phyloP scores from a whole-genome alignment of 805 yeast genomes.

The Clavispora phyllophila region DNA sequence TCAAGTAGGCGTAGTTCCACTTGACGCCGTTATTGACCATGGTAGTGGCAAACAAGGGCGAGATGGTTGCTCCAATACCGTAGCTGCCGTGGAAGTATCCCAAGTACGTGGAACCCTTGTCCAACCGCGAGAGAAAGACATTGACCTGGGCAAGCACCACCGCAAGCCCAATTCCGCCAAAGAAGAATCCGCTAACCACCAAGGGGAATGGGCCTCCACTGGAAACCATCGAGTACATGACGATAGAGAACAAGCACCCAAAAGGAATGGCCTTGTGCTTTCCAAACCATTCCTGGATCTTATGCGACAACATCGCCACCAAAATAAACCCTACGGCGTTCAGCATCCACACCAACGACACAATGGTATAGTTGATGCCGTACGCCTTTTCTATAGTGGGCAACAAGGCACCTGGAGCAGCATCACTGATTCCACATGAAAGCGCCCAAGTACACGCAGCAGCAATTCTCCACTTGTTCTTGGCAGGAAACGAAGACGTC shows the following conservation, averaged over 20 bases:
- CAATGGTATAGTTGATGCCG: slow-evolving; percentile 14
- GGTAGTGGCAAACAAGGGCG: slow-evolving; percentile 18
- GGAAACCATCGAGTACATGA: slow-evolving; percentile 15
- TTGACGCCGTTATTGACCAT: slow-evolving; percentile 12
- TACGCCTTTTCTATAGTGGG: slow-evolving; percentile 18
- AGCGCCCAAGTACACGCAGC: slow-evolving; percentile 16
- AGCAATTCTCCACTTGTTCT: slow-evolving; percentile 13
- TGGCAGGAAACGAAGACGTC: slow-evolving; percentile 14
- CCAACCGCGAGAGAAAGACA: slow-evolving; percentile 18
- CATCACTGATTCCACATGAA: slow-evolving; percentile 16
- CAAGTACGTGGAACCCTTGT: slow-evolving; percentile 17
- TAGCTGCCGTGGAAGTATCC: slow-evolving; percentile 20
- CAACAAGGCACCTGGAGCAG: slow-evolving; percentile 20
- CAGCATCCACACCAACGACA: slow-evolving; percentile 20
- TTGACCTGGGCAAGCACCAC: slow-evolving; percentile 18
- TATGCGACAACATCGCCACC: slow-evolving; percentile 15
- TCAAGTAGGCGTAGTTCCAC: slow-evolving; percentile 19
- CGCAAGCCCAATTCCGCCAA: slow-evolving; percentile 21
- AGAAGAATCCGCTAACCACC: slow-evolving; percentile 19
- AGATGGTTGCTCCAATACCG: slow-evolving; percentile 22
- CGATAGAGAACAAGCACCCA: slow-evolving; percentile 9
- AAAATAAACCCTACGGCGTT: slow-evolving; percentile 16
- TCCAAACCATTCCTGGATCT: slow-evolving; percentile 15
- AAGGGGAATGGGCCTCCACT: slow-evolving; percentile 19
- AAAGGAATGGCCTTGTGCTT: slow-evolving; percentile 13